Evolutionary conservation across 345 rosid genomes (phyloP).

Genomic region (Aquilaria malaccensis): DNA sequence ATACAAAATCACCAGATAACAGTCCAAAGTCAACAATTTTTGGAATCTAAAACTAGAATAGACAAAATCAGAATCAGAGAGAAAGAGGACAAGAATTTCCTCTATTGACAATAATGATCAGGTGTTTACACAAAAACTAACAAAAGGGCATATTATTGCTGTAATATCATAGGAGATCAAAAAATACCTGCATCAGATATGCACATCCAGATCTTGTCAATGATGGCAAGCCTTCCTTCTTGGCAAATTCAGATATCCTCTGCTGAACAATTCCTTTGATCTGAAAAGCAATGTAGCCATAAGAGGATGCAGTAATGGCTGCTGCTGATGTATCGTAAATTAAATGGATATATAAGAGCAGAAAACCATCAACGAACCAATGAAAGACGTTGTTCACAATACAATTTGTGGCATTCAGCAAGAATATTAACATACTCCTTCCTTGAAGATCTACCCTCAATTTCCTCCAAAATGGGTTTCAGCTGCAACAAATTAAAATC

Average conservation of each 20-base stretch:
- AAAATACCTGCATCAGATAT: constrained; percentile 81
- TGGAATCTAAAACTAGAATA: too few relatives aligned
- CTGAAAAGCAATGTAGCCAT: constrained; percentile 24
- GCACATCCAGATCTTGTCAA: constrained; percentile 98
- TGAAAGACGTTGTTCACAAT: constrained; percentile 91
- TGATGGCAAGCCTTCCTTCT: constrained; percentile 86
- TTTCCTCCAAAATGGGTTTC: constrained; percentile 81
- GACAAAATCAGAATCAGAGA: too few relatives aligned
- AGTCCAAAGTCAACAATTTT: not conserved
- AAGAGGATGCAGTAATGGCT: constrained; percentile 9
- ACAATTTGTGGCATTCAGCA: constrained; percentile 85
- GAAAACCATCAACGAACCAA: constrained; percentile 45
- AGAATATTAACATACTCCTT: constrained; percentile 82
- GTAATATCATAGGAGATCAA: not conserved
- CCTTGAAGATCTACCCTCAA: constrained; percentile 89
- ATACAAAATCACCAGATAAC: not conserved
- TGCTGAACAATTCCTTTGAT: constrained; percentile 85
- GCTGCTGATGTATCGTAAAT: constrained; percentile 6
- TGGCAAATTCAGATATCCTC: constrained; percentile 80
- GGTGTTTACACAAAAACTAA: not conserved
- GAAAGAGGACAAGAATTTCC: too few relatives aligned
- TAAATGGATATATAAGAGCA: constrained; percentile 3
- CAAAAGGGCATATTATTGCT: constrained; percentile 2
- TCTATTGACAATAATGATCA: not conserved
- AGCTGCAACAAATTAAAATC: constrained; percentile 50